These are phyloP conservation scores for Trametes polyzona DNA, from an alignment of 1,284 basidiomycete species.

Conservation along the genomic window DNA sequence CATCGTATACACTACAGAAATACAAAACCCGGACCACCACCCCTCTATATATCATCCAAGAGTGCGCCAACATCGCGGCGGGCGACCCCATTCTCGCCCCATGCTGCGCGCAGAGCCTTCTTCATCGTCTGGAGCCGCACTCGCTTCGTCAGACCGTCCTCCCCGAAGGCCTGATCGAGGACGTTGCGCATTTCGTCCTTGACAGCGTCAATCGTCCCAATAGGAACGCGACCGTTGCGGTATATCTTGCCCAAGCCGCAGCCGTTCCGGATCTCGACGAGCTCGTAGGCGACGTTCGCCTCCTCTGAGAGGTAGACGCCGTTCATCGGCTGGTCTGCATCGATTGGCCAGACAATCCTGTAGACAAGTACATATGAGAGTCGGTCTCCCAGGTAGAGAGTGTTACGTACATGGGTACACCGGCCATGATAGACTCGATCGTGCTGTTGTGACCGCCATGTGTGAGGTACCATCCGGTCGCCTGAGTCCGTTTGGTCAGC, in stretches of 20 bases:
- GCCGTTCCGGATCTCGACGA: conserved; percentile 32
- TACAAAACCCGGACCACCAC: no score
- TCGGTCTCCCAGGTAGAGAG: no score
- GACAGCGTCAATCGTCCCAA: conserved; percentile 27
- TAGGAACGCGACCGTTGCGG: conserved; percentile 21
- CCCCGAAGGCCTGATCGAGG: conserved; percentile 24
- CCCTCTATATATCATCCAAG: neutral
- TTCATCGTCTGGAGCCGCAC: conserved; percentile 18
- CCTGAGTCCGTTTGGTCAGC: conserved; percentile 4
- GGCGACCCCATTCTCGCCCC: neutral
- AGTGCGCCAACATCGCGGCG: neutral
- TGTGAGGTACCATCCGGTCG: conserved; percentile 28
- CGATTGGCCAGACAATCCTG: conserved; percentile 29
- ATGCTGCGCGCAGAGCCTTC: conserved; percentile 6
- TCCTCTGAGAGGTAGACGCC: conserved; percentile 23
- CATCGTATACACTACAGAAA: no score
- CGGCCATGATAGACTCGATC: conserved; percentile 19
- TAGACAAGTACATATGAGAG: neutral
- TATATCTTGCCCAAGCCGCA: conserved; percentile 23
- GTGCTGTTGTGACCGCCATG: conserved; percentile 29
- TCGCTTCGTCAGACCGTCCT: conserved; percentile 25
- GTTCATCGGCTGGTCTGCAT: conserved; percentile 30
- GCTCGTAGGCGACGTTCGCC: conserved; percentile 32
- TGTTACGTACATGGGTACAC: conserved; percentile 17
- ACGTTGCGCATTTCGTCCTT: conserved; percentile 20